Conservation (phyloP, 176 grass and related monocot genomes). For the Alloteropsis semialata region DNA sequence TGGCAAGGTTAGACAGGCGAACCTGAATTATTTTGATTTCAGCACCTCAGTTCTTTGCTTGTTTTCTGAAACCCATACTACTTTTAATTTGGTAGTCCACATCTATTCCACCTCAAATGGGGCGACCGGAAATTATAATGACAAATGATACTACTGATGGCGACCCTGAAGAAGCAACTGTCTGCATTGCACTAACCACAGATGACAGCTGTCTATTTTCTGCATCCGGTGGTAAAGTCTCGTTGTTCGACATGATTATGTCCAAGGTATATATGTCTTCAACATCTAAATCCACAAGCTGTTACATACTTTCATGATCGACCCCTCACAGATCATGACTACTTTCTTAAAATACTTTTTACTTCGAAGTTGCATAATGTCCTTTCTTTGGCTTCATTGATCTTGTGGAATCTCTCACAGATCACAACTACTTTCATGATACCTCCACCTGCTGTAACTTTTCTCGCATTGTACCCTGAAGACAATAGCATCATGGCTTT, state of each 20-base stretch:
- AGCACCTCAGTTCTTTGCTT: not conserved
- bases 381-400: not conserved
- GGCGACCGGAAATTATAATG: constrained; percentile 70
- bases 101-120: constrained; percentile 53
- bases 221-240: constrained; percentile 81
- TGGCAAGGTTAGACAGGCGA: constrained; percentile 52
- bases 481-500: constrained; percentile 62
- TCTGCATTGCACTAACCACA: constrained; percentile 67
- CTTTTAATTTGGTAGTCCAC: constrained; percentile 54
- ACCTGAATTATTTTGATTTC: not conserved
- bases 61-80: not conserved
- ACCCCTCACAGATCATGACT: not conserved
- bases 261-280: constrained; percentile 55
- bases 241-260: constrained; percentile 81
- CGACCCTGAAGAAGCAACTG: constrained; percentile 68
- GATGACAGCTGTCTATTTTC: constrained; percentile 64
- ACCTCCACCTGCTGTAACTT: constrained; percentile 57
- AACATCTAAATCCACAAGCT: no score
- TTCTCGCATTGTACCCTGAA: constrained; percentile 49
- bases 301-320: not conserved
- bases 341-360: not conserved
- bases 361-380: not conserved
- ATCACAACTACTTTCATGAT: constrained; percentile 57
- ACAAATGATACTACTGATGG: constrained; percentile 65
- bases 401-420: constrained; percentile 19